Evolutionary conservation across 306 rosid species (phyloP).

Genomic region (Gastrolobium bilobum): DNA sequence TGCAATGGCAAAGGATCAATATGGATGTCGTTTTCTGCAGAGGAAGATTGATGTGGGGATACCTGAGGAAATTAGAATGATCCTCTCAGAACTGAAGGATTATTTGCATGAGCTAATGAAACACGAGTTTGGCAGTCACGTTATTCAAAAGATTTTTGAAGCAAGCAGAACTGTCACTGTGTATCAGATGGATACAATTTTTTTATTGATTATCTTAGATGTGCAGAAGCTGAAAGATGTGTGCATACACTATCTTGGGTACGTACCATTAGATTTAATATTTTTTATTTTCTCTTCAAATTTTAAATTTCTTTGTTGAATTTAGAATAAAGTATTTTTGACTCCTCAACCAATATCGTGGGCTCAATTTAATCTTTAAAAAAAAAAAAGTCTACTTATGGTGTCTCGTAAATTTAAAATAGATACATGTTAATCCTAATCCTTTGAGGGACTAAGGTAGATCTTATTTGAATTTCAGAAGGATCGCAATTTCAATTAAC

Average conservation of each 20-base stretch:
- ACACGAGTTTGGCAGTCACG: conserved; percentile 13
- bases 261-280: neutral
- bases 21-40: conserved; percentile 22
- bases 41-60: conserved; percentile 1
- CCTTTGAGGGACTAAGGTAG: no score
- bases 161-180: neutral
- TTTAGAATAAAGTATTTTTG: no score
- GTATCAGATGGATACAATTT: neutral
- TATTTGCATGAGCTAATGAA: conserved; percentile 38
- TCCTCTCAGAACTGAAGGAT: conserved; percentile 20
- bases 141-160: conserved; percentile 46
- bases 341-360: no score
- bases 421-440: no score
- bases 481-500: no score
- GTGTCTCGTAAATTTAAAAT: no score
- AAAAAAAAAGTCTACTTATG: no score
- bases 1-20: conserved; percentile 27
- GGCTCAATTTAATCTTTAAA: no score
- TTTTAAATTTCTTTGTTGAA: no score
- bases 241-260: conserved; percentile 50
- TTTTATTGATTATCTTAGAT: neutral
- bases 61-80: neutral
- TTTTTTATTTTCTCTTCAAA: no score
- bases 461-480: no score
- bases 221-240: neutral